These are phyloP conservation scores for Chloris gayana DNA, from an alignment of 176 grass and related monocot species.

Conservation along the genomic window DNA sequence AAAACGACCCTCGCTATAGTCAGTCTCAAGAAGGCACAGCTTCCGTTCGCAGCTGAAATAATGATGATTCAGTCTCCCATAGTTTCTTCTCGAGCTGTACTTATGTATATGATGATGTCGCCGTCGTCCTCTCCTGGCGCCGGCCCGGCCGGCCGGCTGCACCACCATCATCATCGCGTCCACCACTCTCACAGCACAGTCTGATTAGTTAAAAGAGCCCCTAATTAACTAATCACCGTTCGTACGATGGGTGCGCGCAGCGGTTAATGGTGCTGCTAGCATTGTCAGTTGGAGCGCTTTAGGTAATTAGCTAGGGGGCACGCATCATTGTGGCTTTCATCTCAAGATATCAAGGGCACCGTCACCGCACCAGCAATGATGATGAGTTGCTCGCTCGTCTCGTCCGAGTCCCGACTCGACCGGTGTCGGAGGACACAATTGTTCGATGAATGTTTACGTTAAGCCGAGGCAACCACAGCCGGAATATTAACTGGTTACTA, in stretches of 20 bases:
- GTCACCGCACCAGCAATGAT: constrained; percentile 11
- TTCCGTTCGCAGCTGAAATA: too few species aligned
- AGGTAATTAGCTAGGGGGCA: neutral
- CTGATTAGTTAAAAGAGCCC: too few species aligned
- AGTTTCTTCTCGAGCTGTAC: neutral
- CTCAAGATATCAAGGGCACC: constrained; percentile 8
- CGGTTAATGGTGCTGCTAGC: neutral
- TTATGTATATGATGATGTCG: too few species aligned
- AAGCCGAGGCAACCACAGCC: constrained; percentile 7
- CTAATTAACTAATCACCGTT: neutral
- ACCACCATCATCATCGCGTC: neutral
- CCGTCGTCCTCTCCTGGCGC: too few species aligned
- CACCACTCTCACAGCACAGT: too few species aligned
- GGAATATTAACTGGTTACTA: neutral
- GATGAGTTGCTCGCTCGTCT: too few species aligned
- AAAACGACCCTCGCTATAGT: neutral
- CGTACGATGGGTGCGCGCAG: neutral
- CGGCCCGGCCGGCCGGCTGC: neutral
- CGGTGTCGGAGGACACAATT: neutral
- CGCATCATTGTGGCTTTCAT: constrained; percentile 30
- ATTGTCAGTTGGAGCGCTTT: neutral
- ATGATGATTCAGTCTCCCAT: too few species aligned
- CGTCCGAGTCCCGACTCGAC: neutral
- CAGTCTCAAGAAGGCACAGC: too few species aligned
- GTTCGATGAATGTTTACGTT: neutral